phyloP scores from a whole-genome alignment of 1,139 yeast species.

The Spathaspora sp. region DNA sequence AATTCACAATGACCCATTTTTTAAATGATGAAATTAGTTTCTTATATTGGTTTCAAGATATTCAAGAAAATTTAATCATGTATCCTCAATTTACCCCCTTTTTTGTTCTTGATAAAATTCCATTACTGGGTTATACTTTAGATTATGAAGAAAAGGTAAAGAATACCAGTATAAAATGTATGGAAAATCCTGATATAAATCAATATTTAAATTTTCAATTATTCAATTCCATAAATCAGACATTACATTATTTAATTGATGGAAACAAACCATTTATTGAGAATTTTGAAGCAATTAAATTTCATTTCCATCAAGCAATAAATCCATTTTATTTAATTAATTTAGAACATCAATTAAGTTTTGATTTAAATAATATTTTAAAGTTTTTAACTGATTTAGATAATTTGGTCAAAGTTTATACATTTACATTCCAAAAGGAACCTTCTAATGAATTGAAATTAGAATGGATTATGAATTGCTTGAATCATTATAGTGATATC shows the following conservation, averaged over 20 bases:
- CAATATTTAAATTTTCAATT: conserved; percentile 9
- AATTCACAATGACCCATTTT: conserved; percentile 2
- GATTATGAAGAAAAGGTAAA: conserved; percentile 4
- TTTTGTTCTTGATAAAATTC: conserved; percentile 8
- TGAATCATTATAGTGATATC: conserved; percentile 6
- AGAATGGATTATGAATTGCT: conserved; percentile 10
- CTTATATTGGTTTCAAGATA: conserved; percentile 8
- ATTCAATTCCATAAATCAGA: conserved; percentile 4
- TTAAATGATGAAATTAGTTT: conserved; percentile 8
- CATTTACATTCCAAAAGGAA: conserved; percentile 5
- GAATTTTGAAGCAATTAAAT: conserved; percentile 9
- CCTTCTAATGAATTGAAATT: conserved; percentile 8
- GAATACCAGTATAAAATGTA: conserved; percentile 3
- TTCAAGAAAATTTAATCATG: conserved; percentile 1
- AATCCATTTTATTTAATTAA: conserved; percentile 5
- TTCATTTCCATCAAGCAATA: conserved; percentile 7
- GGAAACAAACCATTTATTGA: conserved; percentile 5
- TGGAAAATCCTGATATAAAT: conserved; percentile 4
- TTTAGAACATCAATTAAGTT: conserved; percentile 5
- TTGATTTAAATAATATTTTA: conserved; percentile 5
- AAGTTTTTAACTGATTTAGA: conserved; percentile 9
- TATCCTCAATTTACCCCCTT: conserved; percentile 8
- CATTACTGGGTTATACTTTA: conserved; percentile 4
- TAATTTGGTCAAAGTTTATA: conserved; percentile 8
- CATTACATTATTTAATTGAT: conserved; percentile 5